phyloP scores from a whole-genome alignment of 2,329 filamentous ascomycete genomes.

The Arthroderma sp. region DNA sequence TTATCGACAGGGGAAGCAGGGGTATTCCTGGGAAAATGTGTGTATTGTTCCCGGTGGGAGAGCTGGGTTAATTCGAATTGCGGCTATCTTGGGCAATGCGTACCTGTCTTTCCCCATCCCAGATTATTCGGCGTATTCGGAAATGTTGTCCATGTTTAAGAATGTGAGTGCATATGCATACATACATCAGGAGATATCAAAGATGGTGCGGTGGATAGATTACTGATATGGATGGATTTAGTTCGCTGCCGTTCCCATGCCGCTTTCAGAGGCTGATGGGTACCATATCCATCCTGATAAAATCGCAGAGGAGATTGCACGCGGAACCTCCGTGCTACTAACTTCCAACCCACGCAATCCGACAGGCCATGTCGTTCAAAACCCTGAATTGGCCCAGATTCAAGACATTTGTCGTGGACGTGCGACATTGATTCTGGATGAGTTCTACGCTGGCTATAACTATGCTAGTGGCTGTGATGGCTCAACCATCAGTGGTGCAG shows the following conservation, averaged over 20 bases:
- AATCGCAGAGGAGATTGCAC: constrained; percentile 79
- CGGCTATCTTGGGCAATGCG: constrained; percentile 81
- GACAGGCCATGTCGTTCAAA: constrained; percentile 73
- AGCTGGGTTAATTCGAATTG: constrained; percentile 86
- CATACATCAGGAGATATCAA: not conserved
- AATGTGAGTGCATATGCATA: constrained; percentile 39
- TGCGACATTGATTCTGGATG: constrained; percentile 85
- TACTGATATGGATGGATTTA: constrained; percentile 20
- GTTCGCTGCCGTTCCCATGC: constrained; percentile 79
- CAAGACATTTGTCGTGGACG: constrained; percentile 85
- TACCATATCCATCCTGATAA: constrained; percentile 92
- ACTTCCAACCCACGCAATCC: constrained; percentile 95
- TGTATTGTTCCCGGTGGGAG: constrained; percentile 89
- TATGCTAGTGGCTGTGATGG: constrained; percentile 89
- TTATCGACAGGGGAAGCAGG: constrained; percentile 71
- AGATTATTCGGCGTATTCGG: constrained; percentile 93
- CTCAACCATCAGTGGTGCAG: constrained; percentile 72
- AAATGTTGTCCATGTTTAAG: constrained; percentile 91
- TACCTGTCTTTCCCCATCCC: constrained; percentile 91
- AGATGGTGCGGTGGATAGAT: not conserved
- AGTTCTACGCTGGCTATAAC: constrained; percentile 95
- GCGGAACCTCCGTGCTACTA: constrained; percentile 75
- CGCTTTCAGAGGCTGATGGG: constrained; percentile 68
- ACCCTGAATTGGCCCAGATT: constrained; percentile 75
- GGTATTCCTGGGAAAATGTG: constrained; percentile 97